Base-by-base conservation (phyloP, 345 rosid species). In the Zanthoxylum bungeanum region DNA sequence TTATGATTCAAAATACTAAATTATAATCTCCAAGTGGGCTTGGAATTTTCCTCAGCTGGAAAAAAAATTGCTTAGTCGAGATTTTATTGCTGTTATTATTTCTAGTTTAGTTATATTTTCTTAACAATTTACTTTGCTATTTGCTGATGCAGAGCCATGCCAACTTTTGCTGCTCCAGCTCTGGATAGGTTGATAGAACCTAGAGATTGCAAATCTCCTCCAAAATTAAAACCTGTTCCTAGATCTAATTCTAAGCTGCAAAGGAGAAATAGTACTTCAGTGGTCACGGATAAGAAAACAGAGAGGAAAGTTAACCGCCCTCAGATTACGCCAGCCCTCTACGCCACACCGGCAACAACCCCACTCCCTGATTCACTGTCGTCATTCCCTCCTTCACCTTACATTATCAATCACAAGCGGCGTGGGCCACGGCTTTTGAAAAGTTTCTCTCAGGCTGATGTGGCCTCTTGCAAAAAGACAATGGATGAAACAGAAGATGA, bases 381-480 rank as follows among this genome's bases (percentile, higher is more conserved):
- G 60, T 90, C 94, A 4, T 93, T 84, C 79, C 82, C 89, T 55
- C 85, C 96, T 64, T 93, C 98, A 33, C 97, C 97, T 1, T 91
- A 91, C 72, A 87, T 91, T 24, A 64, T 91, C 69, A 91, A 90
- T 75, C 98, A 87, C 84, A 93, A 89, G 83, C 70, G 92, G 34
- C 90, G 94, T 0, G 84, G 94, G 57, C 92, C 96, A 1, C 80
- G 86, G 62, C 93, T 89, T 55, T 62, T 30, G 33, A 89, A 84
- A 83, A 83, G 87, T 74, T 73, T 64, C 72, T 81, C 96, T 0
- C 85, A 73, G 66, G 81, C 46, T 47, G 77, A 91, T 77, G 84
- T 76, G 28, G 64, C 83, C 27, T 64, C 78, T 44, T 63, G 57
- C 19, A 55, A 72, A 44, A 75, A 83, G 57, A 22, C 14, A 44